These are phyloP conservation scores for Grigorovia jiainica DNA, from an alignment of 805 yeast species.

Conservation along the genomic window DNA sequence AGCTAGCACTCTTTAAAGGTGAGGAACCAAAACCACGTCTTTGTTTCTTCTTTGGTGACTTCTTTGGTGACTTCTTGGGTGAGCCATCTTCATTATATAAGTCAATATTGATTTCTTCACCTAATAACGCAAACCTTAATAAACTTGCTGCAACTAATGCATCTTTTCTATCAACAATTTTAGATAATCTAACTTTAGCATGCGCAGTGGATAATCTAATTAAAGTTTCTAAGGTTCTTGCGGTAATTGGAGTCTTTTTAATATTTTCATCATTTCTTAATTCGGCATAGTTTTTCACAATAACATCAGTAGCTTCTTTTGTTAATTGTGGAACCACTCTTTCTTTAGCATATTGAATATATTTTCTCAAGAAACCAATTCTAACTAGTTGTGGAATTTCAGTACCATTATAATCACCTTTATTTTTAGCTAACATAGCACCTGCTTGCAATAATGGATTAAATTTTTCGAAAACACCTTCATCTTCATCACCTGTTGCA, in stretches of 20 bases:
- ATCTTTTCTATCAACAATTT: conserved; percentile 62
- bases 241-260: conserved; percentile 88
- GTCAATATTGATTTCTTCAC: conserved; percentile 26
- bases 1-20: conserved; percentile 5
- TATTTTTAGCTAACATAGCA: conserved; percentile 37
- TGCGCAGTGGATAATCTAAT: conserved; percentile 94
- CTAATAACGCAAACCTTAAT: conserved; percentile 72
- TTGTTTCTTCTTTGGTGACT: conserved; percentile 28
- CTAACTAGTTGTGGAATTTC: conserved; percentile 45
- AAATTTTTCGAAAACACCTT: conserved; percentile 69
- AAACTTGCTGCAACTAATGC: conserved; percentile 80
- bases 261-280: conserved; percentile 76
- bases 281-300: conserved; percentile 70
- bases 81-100: conserved; percentile 11
- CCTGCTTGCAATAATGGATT: conserved; percentile 79
- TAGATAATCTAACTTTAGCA: conserved; percentile 86
- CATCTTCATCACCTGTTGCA: conserved; percentile 38
- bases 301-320: conserved; percentile 65
- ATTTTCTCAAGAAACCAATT: conserved; percentile 81
- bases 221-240: conserved; percentile 94
- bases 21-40: conserved; percentile 8
- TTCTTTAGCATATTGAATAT: conserved; percentile 87
- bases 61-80: conserved; percentile 20
- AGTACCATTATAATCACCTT: conserved; percentile 28
- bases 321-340: conserved; percentile 76